Evolutionary conservation across 306 rosid genomes (phyloP).

Genomic region (Cicer pinnatifidum): DNA sequence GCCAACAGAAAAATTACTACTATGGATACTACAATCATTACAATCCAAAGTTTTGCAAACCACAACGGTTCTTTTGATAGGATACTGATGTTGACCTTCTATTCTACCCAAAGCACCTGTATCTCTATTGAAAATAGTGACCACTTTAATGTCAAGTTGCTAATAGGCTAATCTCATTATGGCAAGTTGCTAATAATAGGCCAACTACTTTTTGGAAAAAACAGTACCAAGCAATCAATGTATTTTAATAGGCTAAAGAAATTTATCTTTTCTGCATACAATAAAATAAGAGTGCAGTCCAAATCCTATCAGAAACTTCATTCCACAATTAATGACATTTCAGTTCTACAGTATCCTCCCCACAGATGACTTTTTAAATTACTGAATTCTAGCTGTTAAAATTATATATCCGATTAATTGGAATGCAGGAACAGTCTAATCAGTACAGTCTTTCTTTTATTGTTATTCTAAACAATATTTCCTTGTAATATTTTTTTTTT

Average conservation of each 20-base stretch:
- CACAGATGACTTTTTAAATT: neutral
- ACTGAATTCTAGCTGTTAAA: neutral
- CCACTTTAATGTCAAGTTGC: too few species aligned
- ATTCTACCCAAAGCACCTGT: too few species aligned
- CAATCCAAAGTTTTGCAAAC: neutral
- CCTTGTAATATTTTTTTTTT: neutral
- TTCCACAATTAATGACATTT: neutral
- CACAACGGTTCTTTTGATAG: neutral
- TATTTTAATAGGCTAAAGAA: neutral
- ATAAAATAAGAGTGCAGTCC: neutral
- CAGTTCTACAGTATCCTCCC: neutral
- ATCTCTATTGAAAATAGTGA: too few species aligned
- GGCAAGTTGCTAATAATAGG: neutral
- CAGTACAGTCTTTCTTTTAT: neutral
- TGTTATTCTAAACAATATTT: neutral
- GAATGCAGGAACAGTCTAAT: neutral
- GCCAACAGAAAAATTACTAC: constrained; percentile 32
- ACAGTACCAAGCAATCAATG: neutral
- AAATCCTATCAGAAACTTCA: neutral
- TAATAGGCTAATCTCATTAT: too few species aligned
- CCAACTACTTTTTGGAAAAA: neutral
- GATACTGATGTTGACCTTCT: neutral
- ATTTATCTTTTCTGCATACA: neutral
- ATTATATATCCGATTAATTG: neutral
- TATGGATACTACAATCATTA: constrained; percentile 17